Conservation (phyloP, 192 early-diverging fungal species). For the Jimgerdemannia flammicorona region DNA sequence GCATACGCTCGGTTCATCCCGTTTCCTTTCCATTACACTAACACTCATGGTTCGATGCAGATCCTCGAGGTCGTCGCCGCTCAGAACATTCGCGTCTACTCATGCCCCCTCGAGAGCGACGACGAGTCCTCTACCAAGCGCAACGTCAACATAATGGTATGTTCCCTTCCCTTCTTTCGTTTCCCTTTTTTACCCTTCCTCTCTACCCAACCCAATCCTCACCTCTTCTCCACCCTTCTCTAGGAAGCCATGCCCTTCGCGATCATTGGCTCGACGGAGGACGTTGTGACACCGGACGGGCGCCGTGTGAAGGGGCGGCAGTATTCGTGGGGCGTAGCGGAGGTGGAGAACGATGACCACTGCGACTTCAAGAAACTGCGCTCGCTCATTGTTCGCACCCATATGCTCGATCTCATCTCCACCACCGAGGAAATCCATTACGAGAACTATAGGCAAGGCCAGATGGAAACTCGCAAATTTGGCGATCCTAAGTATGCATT, state of each 20-base stretch:
- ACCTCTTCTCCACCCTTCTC: conserved; percentile 11
- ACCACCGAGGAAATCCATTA: conserved; percentile 96
- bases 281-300: conserved; percentile 80
- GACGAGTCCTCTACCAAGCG: conserved; percentile 73
- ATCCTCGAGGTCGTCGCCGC: conserved; percentile 77
- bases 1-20: too few species aligned
- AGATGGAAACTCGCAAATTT: conserved; percentile 89
- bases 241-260: conserved; percentile 93
- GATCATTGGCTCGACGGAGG: conserved; percentile 85
- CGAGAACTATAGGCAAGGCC: conserved; percentile 84
- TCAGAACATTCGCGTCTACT: conserved; percentile 83
- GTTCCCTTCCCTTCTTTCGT: conserved; percentile 1
- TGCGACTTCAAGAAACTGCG: conserved; percentile 95
- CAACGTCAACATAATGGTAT: conserved; percentile 72
- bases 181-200: conserved; percentile 8
- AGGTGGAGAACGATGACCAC: conserved; percentile 95
- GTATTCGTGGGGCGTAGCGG: conserved; percentile 92
- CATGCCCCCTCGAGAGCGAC: conserved; percentile 70
- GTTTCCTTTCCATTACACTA: too few species aligned
- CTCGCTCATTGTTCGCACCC: conserved; percentile 82
- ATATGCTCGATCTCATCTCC: conserved; percentile 94
- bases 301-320: conserved; percentile 85
- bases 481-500: conserved; percentile 69
- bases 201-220: not conserved
- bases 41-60: conserved; percentile 26